These are phyloP conservation scores for Strobilomyces dryophilus DNA, from an alignment of 768 basidiomycete genomes.

Conservation along the genomic window DNA sequence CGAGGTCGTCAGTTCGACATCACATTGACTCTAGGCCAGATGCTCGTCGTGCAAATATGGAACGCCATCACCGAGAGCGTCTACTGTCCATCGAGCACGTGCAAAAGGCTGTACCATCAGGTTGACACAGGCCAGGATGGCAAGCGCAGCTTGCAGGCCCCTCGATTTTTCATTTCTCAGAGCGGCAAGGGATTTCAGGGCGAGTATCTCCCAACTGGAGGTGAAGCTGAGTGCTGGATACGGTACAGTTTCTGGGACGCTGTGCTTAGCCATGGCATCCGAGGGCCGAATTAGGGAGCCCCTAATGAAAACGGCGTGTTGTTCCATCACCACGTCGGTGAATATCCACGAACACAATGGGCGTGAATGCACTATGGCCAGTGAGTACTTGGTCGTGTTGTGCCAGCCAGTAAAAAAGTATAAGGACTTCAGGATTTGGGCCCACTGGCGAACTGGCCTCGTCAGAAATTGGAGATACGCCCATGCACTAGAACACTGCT, in stretches of 20 bases:
- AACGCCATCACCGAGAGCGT: constrained; percentile 98
- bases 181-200: constrained; percentile 80
- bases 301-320: no score
- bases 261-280: no score
- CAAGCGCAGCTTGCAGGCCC: constrained; percentile 87
- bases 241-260: constrained; percentile 23
- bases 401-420: no score
- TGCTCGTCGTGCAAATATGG: constrained; percentile 98
- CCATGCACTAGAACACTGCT: no score
- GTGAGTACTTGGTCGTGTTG: no score
- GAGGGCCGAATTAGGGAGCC: no score
- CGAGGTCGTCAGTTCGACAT: neutral
- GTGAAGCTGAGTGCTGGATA: constrained; percentile 95
- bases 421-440: no score
- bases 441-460: no score
- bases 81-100: constrained; percentile 98
- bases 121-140: constrained; percentile 82
- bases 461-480: no score
- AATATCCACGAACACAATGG: no score
- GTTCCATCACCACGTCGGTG: no score
- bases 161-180: constrained; percentile 98
- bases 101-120: constrained; percentile 95
- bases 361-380: no score
- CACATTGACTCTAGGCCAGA: constrained; percentile 40
- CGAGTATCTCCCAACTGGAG: constrained; percentile 91